A percentile compares a stretch with the other conserved stretches of the same genome.
Conservation (phyloP, 805 yeast genomes). For the Kluyveromyces dobzhanskii region DNA sequence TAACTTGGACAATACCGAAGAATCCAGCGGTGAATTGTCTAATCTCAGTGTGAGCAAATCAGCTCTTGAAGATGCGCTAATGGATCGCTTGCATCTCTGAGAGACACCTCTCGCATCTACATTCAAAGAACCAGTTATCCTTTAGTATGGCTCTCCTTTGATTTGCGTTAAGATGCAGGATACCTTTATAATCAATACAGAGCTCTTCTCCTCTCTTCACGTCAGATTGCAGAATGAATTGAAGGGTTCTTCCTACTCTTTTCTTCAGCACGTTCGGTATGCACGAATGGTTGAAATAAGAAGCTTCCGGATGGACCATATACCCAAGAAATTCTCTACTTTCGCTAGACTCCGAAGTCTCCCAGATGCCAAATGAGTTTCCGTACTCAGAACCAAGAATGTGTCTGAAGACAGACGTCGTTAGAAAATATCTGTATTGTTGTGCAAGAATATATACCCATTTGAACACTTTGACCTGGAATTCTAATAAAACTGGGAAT, state of each 20-base stretch:
- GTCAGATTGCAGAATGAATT: slow-evolving; percentile 35
- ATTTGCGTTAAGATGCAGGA: slow-evolving; percentile 16
- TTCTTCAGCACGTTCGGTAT: slow-evolving; percentile 43
- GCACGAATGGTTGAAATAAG: slow-evolving; percentile 64
- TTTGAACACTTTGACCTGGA: slow-evolving; percentile 41
- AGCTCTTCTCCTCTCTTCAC: slow-evolving; percentile 41
- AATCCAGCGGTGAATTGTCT: slow-evolving; percentile 27
- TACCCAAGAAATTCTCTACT: slow-evolving; percentile 51
- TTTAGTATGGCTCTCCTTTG: slow-evolving; percentile 36
- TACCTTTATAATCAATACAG: slow-evolving; percentile 54
- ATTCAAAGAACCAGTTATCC: slow-evolving; percentile 53
- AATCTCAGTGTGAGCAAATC: slow-evolving; percentile 33
- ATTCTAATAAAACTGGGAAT: slow-evolving; percentile 40
- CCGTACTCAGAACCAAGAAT: slow-evolving; percentile 54
- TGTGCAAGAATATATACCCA: slow-evolving; percentile 36
- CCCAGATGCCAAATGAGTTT: slow-evolving; percentile 67
- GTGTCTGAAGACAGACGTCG: slow-evolving; percentile 34
- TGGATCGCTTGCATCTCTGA: slow-evolving; percentile 29
- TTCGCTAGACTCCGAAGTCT: slow-evolving; percentile 34
- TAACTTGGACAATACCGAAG: slow-evolving; percentile 5
- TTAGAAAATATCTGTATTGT: slow-evolving; percentile 29
- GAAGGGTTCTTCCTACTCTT: slow-evolving; percentile 31
- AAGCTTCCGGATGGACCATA: slow-evolving; percentile 52
- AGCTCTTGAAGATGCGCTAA: slow-evolving; percentile 35
- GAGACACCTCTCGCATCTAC: slow-evolving; percentile 43